Evolutionary conservation across 1,139 yeast species (phyloP).

Genomic region (Yamadazyma siamensis): DNA sequence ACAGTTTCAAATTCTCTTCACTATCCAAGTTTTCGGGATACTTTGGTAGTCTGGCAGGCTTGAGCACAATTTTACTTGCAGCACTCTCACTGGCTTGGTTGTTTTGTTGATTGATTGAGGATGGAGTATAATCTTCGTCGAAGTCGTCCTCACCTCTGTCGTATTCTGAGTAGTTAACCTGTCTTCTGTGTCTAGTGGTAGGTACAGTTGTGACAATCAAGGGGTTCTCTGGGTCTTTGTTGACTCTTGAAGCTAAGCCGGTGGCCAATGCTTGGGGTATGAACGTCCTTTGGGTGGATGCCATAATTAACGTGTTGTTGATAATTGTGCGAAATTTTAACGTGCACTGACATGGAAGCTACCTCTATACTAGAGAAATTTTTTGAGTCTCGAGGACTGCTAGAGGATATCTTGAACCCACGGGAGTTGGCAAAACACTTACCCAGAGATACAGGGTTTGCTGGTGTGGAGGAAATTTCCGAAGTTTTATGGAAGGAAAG

Average conservation of each 20-base stretch:
- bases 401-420: conserved; percentile 8
- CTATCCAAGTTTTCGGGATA: conserved; percentile 24
- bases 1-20: conserved; percentile 23
- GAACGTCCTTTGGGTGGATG: conserved; percentile 19
- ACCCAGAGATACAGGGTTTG: conserved; percentile 15
- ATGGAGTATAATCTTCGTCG: conserved; percentile 46
- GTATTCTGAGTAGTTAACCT: conserved; percentile 79
- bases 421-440: conserved; percentile 11
- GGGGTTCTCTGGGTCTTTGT: conserved; percentile 58
- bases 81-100: conserved; percentile 24
- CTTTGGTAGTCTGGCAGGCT: conserved; percentile 34
- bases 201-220: conserved; percentile 67
- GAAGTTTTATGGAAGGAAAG: conserved; percentile 18
- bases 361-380: conserved; percentile 11
- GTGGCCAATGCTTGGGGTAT: conserved; percentile 76
- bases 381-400: conserved; percentile 7
- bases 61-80: conserved; percentile 23
- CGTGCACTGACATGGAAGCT: conserved; percentile 8
- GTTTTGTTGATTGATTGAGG: conserved; percentile 19
- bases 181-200: conserved; percentile 70
- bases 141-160: conserved; percentile 62
- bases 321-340: too few species aligned
- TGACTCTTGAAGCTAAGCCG: conserved; percentile 62
- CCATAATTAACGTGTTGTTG: too few species aligned
- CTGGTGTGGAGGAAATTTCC: conserved; percentile 9